Conservation (phyloP, 176 grass and related monocot species). For the Luzula sylvatica region DNA sequence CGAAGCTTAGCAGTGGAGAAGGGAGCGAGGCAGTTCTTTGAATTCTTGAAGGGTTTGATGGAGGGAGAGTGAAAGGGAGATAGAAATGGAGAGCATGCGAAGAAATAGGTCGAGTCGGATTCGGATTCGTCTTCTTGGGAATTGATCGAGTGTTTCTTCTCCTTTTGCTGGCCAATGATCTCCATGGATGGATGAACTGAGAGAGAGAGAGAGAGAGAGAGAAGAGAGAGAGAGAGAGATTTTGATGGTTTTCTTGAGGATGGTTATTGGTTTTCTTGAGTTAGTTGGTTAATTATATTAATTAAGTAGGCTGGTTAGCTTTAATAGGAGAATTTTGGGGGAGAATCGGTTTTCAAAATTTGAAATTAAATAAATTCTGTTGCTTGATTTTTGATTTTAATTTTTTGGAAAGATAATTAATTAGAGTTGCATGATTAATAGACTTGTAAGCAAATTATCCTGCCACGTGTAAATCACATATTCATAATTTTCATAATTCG, state of each 20-base stretch:
- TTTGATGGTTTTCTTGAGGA: conserved; percentile 1
- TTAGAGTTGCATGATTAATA: no score
- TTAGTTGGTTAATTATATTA: not conserved
- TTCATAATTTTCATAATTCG: no score
- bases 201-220: no score
- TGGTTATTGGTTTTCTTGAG: not conserved
- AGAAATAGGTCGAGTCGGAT: not conserved
- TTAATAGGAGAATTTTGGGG: not conserved
- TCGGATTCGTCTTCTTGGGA: conserved; percentile 1
- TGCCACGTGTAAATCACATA: no score
- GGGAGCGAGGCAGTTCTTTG: not conserved
- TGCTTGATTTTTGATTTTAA: no score
- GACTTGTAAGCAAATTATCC: no score
- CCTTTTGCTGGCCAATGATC: not conserved
- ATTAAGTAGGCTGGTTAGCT: not conserved
- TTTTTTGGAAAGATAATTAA: no score
- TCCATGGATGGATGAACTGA: conserved; percentile 7
- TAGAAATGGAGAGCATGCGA: not conserved
- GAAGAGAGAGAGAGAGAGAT: no score
- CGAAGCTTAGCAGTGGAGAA: not conserved
- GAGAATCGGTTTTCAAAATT: not conserved
- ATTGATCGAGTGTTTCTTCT: not conserved
- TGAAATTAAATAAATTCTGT: no score
- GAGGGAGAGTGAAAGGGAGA: not conserved
- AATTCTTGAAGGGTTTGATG: not conserved